phyloP scores from a whole-genome alignment of 208 protist genomes.

The Herpetomonas tarakana region DNA sequence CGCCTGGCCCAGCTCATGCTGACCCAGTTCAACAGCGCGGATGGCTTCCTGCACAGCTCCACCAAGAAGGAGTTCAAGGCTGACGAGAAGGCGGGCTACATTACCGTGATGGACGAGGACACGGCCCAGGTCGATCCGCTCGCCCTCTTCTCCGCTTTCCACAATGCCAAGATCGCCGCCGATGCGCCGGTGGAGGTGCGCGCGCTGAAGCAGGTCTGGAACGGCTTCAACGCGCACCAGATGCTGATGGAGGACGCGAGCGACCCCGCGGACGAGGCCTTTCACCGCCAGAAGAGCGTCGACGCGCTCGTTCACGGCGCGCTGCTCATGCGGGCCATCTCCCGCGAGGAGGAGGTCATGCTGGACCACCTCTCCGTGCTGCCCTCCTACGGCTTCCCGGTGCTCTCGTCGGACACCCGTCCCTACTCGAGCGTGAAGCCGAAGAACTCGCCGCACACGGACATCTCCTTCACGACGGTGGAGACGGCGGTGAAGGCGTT shows the following conservation, averaged over 20 bases:
- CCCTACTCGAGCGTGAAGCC: constrained; percentile 21
- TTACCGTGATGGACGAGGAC: constrained; percentile 67
- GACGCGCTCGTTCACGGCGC: constrained; percentile 76
- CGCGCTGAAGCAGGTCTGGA: constrained; percentile 71
- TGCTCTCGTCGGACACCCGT: constrained; percentile 75
- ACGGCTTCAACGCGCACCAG: constrained; percentile 64
- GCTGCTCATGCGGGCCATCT: constrained; percentile 69
- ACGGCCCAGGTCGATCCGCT: constrained; percentile 70
- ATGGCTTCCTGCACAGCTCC: constrained; percentile 70
- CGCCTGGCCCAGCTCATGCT: constrained; percentile 76
- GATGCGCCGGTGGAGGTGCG: constrained; percentile 47
- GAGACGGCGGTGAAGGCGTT: constrained; percentile 52
- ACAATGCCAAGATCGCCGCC: constrained; percentile 28
- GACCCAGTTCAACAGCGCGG: constrained; percentile 79
- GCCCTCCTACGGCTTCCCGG: constrained; percentile 66
- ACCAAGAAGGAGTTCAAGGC: constrained; percentile 33
- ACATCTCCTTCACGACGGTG: constrained; percentile 58
- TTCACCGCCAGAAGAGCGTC: constrained; percentile 73
- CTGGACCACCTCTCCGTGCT: constrained; percentile 24
- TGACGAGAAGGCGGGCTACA: constrained; percentile 63
- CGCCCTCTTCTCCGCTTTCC: constrained; percentile 70
- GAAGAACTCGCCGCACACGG: constrained; percentile 33
- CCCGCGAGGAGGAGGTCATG: constrained; percentile 51
- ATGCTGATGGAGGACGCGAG: constrained; percentile 53
- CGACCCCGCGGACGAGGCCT: constrained; percentile 30